Evolutionary conservation across 768 basidiomycete species (phyloP), one percentile per base, ranked within the genome.

Genomic region (Amanita pallidorosea): DNA sequence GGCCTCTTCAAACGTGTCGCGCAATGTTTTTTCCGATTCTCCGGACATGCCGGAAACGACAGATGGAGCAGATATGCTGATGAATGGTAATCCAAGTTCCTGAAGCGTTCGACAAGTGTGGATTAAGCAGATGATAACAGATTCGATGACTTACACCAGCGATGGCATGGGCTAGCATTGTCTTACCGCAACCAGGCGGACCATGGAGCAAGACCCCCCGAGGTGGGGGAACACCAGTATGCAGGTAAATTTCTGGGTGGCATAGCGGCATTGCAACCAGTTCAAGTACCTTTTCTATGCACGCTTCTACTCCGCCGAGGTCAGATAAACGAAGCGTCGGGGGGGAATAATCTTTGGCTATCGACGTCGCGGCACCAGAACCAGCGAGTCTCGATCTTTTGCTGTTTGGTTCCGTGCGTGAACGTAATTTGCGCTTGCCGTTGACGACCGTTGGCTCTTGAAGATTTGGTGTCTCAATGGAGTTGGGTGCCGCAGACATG

Each of bases 41-140:
- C 96, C 96, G 0, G 92, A 96, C 92, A 98, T 96, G 1, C 96
- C 95, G 2, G 89, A 93, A 7, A 99, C 92, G 53, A 99, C 86
- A 0, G 89, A 90, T 0, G 96, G 96, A 0, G 95, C 95, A 3
- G 95, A 95, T 54, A 99, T 83, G 46, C 71, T 88, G 56, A 99
- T 93, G 61, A 99, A 97, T 0, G 95, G 94, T 2, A 95, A 73
- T 2, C 83, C 85, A 3, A 97, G 75, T 71, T 97, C 93, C 94
- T 96, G 57, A 11, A 45, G 9, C 38, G 45, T 11, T 35, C 53
- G 47, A 20, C 57, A 23, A 49, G 42, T 43, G 31, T 11, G 29
- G 49, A 13, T 13, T 13, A 7, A 31, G 13, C 6, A 9, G 22
- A 31, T 7, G 29, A 34, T 7, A 3, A 46, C 54, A 36, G 48